These are phyloP conservation scores for Mucor indicus DNA, from an alignment of 371 early-diverging fungal species.

Conservation along the genomic window DNA sequence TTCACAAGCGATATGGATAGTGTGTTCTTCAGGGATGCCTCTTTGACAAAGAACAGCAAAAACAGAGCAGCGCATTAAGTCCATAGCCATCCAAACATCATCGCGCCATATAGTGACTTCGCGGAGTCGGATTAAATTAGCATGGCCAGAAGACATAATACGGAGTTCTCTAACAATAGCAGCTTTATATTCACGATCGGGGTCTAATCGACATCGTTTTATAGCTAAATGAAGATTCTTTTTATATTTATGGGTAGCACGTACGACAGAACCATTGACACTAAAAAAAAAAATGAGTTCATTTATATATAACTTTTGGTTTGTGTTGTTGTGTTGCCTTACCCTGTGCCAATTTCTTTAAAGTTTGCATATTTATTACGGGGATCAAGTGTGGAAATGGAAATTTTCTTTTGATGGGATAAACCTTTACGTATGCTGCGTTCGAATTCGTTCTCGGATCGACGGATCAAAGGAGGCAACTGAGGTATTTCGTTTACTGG, in stretches of 20 bases:
- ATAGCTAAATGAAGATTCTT: slow-evolving; percentile 46
- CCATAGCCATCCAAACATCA: slow-evolving; percentile 57
- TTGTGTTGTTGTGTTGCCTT: too few relatives aligned
- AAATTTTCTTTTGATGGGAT: slow-evolving; percentile 14
- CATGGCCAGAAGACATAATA: slow-evolving; percentile 49
- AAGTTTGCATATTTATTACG: slow-evolving; percentile 42
- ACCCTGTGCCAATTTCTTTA: slow-evolving; percentile 54
- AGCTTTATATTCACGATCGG: slow-evolving; percentile 51
- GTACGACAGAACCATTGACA: slow-evolving; percentile 53
- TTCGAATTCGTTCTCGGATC: slow-evolving; percentile 49
- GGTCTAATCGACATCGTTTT: slow-evolving; percentile 49
- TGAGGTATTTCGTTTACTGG: slow-evolving; percentile 40
- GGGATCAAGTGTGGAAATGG: slow-evolving; percentile 40
- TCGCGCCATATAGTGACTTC: slow-evolving; percentile 52
- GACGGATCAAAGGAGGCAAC: slow-evolving; percentile 39
- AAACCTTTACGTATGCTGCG: slow-evolving; percentile 39
- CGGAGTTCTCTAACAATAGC: slow-evolving; percentile 50
- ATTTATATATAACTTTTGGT: too few relatives aligned
- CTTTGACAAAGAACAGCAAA: slow-evolving; percentile 51
- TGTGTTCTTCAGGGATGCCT: slow-evolving; percentile 51
- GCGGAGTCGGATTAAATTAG: slow-evolving; percentile 43
- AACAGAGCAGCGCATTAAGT: slow-evolving; percentile 46
- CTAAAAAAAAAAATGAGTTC: too few relatives aligned
- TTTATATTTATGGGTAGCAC: slow-evolving; percentile 43
- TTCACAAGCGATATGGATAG: slow-evolving; percentile 46